Evolutionary conservation across 768 basidiomycete species (phyloP).

Genomic region (Crassisporium funariophilum): DNA sequence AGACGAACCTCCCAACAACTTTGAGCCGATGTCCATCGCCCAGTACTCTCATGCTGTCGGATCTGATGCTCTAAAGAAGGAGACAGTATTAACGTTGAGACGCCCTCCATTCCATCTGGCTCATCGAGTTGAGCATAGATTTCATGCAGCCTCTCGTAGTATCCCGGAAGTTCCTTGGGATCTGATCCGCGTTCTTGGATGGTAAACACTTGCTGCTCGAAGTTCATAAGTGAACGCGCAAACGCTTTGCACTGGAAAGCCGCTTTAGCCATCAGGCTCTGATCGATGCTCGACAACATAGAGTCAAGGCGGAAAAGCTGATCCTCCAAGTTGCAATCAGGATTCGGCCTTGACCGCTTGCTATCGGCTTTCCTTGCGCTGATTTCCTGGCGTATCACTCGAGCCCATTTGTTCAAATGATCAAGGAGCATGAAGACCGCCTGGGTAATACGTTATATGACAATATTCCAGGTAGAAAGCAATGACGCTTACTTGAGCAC

Average conservation of each 20-base stretch:
- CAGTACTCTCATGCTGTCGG: constrained; percentile 95
- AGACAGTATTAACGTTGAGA: constrained; percentile 84
- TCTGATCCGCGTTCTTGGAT: constrained; percentile 44
- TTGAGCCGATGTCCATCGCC: constrained; percentile 96
- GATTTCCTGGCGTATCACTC: constrained; percentile 69
- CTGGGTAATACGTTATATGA: no score
- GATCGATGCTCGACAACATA: constrained; percentile 79
- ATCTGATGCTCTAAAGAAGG: constrained; percentile 96
- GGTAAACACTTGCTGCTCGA: constrained; percentile 78
- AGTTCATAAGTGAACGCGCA: constrained; percentile 92
- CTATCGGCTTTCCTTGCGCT: constrained; percentile 48
- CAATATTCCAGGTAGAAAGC: neutral
- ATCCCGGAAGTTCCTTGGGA: constrained; percentile 55
- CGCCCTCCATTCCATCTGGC: constrained; percentile 99
- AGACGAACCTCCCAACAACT: constrained; percentile 98
- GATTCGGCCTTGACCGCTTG: constrained; percentile 49
- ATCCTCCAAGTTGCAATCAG: constrained; percentile 44
- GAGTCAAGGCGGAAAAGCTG: constrained; percentile 78
- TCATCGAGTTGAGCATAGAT: constrained; percentile 96
- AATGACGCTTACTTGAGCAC: constrained; percentile 76
- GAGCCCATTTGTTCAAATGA: constrained; percentile 90
- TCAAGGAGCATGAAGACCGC: constrained; percentile 94
- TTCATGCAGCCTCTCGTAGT: constrained; percentile 92
- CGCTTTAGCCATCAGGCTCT: constrained; percentile 88
- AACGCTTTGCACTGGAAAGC: constrained; percentile 94